A percentile compares a stretch with the other conserved stretches of the same genome.
Conservation (phyloP, 495 filamentous ascomycete genomes). For the Aspergillus steynii region DNA sequence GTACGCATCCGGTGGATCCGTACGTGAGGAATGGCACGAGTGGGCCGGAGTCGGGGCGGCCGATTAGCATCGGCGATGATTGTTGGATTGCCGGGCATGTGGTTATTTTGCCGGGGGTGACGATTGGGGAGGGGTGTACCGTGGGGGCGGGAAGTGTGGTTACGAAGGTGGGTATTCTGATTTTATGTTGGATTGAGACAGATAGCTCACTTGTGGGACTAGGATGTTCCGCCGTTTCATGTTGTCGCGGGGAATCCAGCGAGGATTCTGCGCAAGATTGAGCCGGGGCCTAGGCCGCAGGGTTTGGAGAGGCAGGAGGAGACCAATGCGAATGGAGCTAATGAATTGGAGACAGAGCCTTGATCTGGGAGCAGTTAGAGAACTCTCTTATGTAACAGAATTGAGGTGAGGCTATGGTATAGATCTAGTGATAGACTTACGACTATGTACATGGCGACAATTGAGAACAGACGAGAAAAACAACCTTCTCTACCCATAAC, state of each 20-base stretch:
- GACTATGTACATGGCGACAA: too few relatives aligned
- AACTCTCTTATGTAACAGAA: too few relatives aligned
- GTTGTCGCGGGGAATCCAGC: conserved; percentile 12
- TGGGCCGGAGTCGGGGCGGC: conserved; percentile 68
- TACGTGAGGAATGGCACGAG: conserved; percentile 61
- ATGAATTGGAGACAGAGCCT: background rate
- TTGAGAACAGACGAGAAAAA: too few relatives aligned
- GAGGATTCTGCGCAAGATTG: background rate
- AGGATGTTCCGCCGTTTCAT: conserved; percentile 10
- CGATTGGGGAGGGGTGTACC: conserved; percentile 43
- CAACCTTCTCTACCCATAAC: too few relatives aligned
- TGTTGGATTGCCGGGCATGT: conserved; percentile 81
- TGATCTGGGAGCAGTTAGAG: too few relatives aligned
- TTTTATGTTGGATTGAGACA: background rate
- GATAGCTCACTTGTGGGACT: background rate
- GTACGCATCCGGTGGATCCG: conserved; percentile 60
- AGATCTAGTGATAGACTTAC: too few relatives aligned
- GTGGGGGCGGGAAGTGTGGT: conserved; percentile 47
- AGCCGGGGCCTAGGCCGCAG: background rate
- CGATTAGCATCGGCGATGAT: conserved; percentile 72
- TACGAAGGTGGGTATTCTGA: conserved; percentile 24
- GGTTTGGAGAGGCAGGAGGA: background rate
- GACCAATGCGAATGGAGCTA: background rate
- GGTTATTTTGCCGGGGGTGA: conserved; percentile 70
- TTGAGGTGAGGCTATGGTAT: too few relatives aligned